Evolutionary conservation across 257 asterid species (phyloP).

Genomic region (Solanum clarkiae): DNA sequence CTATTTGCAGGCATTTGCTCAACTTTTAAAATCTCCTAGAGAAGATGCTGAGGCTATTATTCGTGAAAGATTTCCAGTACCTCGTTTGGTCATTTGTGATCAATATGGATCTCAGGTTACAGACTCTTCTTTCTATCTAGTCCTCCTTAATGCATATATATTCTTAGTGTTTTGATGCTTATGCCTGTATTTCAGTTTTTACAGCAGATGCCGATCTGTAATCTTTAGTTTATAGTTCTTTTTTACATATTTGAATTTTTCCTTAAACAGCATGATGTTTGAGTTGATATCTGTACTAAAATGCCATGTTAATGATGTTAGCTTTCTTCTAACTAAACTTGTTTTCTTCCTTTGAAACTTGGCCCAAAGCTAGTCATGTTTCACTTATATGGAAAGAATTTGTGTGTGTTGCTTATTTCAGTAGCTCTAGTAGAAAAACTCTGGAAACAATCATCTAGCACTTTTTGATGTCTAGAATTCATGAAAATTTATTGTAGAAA

Average conservation of each 20-base stretch:
- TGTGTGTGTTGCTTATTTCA: background rate
- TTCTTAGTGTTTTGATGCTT: background rate
- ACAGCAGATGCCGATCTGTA: background rate
- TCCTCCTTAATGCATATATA: background rate
- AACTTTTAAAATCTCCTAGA: conserved; percentile 70
- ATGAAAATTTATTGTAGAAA: background rate
- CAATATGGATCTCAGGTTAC: conserved; percentile 95
- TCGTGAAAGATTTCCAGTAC: conserved; percentile 86
- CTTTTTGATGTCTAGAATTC: background rate
- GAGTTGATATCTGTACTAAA: background rate
- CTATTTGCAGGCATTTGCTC: conserved; percentile 67
- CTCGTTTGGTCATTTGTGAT: conserved; percentile 91
- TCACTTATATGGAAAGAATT: background rate
- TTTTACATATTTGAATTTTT: background rate
- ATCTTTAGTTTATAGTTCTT: background rate
- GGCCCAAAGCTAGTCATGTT: background rate
- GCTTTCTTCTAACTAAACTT: background rate
- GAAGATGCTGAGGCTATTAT: conserved; percentile 63
- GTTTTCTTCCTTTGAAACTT: background rate
- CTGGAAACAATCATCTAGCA: background rate
- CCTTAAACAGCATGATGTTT: background rate
- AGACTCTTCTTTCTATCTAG: background rate
- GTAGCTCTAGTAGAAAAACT: background rate
- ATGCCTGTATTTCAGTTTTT: background rate
- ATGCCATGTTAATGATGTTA: background rate